A percentile compares a stretch with the other conserved stretches of the same genome.
Conservation (phyloP, 2,329 filamentous ascomycete genomes). For the Nemania abortiva region DNA sequence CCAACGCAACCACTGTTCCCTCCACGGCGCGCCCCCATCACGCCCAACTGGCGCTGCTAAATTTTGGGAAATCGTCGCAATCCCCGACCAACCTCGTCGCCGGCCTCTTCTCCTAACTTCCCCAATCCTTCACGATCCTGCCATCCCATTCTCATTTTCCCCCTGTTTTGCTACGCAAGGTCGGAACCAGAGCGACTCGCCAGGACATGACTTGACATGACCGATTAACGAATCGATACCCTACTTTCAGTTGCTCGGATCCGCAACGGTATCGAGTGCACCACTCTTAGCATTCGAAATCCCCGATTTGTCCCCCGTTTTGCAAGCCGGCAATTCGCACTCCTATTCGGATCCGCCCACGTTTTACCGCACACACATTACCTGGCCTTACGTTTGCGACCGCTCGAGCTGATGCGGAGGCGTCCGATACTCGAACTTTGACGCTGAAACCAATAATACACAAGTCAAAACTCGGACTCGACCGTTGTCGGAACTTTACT, state of each 20-base stretch:
- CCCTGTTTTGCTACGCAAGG: slow-evolving; percentile 32
- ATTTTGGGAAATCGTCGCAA: slow-evolving; percentile 42
- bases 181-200: slow-evolving; percentile 26
- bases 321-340: slow-evolving; percentile 15
- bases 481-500: slow-evolving; percentile 17
- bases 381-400: slow-evolving; percentile 10
- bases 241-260: slow-evolving; percentile 29
- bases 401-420: slow-evolving; percentile 8
- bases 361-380: slow-evolving; percentile 8
- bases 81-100: slow-evolving; percentile 41
- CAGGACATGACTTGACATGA: slow-evolving; percentile 29
- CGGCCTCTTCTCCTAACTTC: slow-evolving; percentile 37
- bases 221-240: slow-evolving; percentile 34
- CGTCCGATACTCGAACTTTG: slow-evolving; percentile 4
- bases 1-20: slow-evolving; percentile 21
- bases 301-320: slow-evolving; percentile 14
- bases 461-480: slow-evolving; percentile 14
- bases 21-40: slow-evolving; percentile 20
- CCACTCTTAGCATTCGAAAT: slow-evolving; percentile 18
- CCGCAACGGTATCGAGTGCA: slow-evolving; percentile 23
- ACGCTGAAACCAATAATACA: slow-evolving; percentile 19
- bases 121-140: slow-evolving; percentile 37
- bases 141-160: slow-evolving; percentile 21
- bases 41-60: slow-evolving; percentile 25
- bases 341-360: slow-evolving; percentile 16